A percentile compares a stretch with the other conserved stretches of the same genome.
Conservation (phyloP, 2,329 filamentous ascomycete species). For the Knoxdaviesia capensis region DNA sequence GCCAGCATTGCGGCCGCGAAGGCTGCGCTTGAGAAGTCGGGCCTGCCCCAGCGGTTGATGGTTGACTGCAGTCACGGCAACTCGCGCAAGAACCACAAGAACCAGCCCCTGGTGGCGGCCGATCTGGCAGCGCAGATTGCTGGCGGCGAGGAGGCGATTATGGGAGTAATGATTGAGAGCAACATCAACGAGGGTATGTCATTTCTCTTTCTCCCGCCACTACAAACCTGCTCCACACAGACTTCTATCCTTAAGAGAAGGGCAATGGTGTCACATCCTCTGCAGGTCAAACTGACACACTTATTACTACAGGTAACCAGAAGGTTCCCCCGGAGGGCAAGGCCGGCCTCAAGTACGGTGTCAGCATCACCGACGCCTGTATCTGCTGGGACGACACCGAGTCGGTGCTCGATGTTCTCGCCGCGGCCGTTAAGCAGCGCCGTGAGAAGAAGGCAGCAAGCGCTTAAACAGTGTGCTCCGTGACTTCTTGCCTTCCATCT, state of each 20-base stretch:
- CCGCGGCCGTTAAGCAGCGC: constrained; percentile 58
- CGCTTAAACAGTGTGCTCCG: background rate
- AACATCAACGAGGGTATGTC: constrained; percentile 66
- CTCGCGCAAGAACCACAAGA: constrained; percentile 88
- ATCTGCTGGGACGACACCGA: constrained; percentile 89
- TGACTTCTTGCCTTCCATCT: background rate
- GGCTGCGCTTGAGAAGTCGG: constrained; percentile 53
- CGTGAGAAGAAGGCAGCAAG: constrained; percentile 20
- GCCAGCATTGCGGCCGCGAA: constrained; percentile 72
- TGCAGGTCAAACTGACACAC: too few species aligned
- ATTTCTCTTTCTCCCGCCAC: constrained; percentile 10
- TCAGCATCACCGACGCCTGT: constrained; percentile 94
- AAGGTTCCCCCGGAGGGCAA: constrained; percentile 82
- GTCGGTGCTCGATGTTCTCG: constrained; percentile 54
- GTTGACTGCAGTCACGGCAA: constrained; percentile 97
- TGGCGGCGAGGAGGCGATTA: constrained; percentile 66
- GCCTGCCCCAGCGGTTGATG: constrained; percentile 65
- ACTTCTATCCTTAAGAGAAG: too few species aligned
- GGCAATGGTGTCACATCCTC: too few species aligned
- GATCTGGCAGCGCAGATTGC: constrained; percentile 68
- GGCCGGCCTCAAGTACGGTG: constrained; percentile 70
- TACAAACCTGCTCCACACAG: too few species aligned
- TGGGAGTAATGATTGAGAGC: constrained; percentile 98
- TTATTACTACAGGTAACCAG: constrained; percentile 30
- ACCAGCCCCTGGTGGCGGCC: constrained; percentile 84